These are phyloP conservation scores for Ochromonas danica DNA, from an alignment of 108 stramenopile genomes.

Conservation along the genomic window DNA sequence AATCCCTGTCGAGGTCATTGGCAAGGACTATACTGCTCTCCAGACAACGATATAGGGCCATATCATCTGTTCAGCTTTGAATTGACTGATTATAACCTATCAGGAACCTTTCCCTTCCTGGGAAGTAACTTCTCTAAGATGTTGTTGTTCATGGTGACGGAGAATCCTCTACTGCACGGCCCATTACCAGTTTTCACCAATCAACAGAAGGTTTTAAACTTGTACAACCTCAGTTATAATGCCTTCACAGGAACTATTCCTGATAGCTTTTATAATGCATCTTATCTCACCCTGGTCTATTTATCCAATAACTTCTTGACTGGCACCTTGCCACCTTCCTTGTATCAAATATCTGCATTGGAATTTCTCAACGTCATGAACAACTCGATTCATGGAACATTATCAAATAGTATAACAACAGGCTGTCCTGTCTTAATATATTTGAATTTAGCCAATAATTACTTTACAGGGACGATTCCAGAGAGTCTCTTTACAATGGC, in stretches of 20 bases:
- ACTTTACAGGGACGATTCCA: not conserved
- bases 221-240: conserved; percentile 3
- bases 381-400: conserved; percentile 12
- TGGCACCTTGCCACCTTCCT: not conserved
- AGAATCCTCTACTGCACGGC: not conserved
- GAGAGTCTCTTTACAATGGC: not conserved
- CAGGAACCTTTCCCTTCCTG: not conserved
- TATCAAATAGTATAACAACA: not conserved
- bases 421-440: not conserved
- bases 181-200: not conserved
- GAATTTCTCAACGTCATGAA: not conserved
- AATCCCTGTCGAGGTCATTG: not conserved
- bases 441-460: conserved; percentile 10
- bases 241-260: conserved; percentile 20
- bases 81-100: not conserved
- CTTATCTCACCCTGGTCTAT: not conserved
- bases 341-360: not conserved
- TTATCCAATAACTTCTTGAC: conserved; percentile 5
- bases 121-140: not conserved
- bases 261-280: not conserved
- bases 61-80: not conserved
- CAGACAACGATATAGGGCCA: not conserved
- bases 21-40: not conserved
- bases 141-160: not conserved
- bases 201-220: not conserved